Conservation (phyloP, 1,284 basidiomycete genomes). For the Cryptococcus sp. region DNA sequence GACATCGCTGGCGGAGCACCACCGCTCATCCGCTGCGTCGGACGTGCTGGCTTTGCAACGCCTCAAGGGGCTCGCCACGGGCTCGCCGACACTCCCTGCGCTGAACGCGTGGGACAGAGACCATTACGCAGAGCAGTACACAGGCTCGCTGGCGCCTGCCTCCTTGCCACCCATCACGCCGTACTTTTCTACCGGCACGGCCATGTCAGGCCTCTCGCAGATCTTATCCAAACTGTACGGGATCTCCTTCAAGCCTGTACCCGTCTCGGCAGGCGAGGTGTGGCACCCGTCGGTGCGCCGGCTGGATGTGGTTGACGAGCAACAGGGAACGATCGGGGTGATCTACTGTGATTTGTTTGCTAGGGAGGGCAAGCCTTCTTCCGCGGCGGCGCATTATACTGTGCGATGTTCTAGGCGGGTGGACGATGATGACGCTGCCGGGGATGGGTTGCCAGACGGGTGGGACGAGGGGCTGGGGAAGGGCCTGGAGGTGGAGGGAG, state of each 20-base stretch:
- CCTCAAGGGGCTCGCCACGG: conserved; percentile 60
- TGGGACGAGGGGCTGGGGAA: conserved; percentile 41
- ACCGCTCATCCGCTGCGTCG: conserved; percentile 65
- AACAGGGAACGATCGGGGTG: conserved; percentile 79
- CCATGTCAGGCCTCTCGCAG: conserved; percentile 79
- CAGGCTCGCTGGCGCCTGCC: conserved; percentile 58
- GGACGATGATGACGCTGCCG: conserved; percentile 77
- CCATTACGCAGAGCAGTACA: conserved; percentile 59
- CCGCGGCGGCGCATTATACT: conserved; percentile 89
- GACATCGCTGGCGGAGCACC: conserved; percentile 70
- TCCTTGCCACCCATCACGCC: conserved; percentile 63
- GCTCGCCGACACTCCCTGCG: conserved; percentile 53
- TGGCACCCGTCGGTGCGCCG: conserved; percentile 89
- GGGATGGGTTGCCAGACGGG: conserved; percentile 55
- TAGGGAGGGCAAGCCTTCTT: conserved; percentile 77
- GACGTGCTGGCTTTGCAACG: conserved; percentile 69
- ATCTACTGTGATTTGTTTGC: conserved; percentile 92
- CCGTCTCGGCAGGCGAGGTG: conserved; percentile 69
- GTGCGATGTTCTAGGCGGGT: conserved; percentile 89
- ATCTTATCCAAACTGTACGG: conserved; percentile 85
- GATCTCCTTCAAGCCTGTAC: conserved; percentile 66
- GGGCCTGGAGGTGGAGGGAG: conserved; percentile 43
- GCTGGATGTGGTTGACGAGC: conserved; percentile 79
- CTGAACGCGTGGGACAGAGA: conserved; percentile 92
- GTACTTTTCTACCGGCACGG: conserved; percentile 71